Evolutionary conservation across 371 early-diverging fungal species (phyloP).

Genomic region (Mucor indicus): DNA sequence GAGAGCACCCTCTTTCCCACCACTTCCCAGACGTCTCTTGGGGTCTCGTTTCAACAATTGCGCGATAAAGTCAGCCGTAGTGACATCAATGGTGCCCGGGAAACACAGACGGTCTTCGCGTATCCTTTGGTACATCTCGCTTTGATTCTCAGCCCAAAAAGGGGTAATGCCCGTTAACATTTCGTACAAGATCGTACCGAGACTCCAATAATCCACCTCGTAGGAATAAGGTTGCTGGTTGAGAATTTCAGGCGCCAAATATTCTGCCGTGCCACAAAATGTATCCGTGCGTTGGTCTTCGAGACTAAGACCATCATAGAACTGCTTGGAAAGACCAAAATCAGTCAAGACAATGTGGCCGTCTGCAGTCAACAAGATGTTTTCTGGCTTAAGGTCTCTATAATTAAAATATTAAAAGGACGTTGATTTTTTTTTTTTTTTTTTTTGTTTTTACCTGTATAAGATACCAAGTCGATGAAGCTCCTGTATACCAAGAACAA

Average conservation of each 20-base stretch:
- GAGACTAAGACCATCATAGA: conserved; percentile 21
- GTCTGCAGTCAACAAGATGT: conserved; percentile 74
- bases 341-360: conserved; percentile 88
- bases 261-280: conserved; percentile 94
- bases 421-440: neutral
- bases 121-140: conserved; percentile 76
- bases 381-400: conserved; percentile 85
- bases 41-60: conserved; percentile 72
- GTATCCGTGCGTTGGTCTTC: conserved; percentile 72
- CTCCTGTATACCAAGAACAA: conserved; percentile 82
- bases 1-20: conserved; percentile 36
- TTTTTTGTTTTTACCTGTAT: conserved; percentile 54
- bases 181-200: conserved; percentile 91
- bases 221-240: conserved; percentile 77
- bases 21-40: conserved; percentile 56
- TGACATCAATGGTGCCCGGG: conserved; percentile 56
- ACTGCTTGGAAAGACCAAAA: conserved; percentile 84
- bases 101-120: conserved; percentile 70
- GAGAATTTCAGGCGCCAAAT: conserved; percentile 89
- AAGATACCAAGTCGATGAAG: conserved; percentile 86
- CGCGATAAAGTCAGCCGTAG: conserved; percentile 53
- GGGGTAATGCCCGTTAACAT: conserved; percentile 75
- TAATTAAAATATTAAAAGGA: neutral
- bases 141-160: conserved; percentile 73
- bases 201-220: conserved; percentile 95